Evolutionary conservation across 805 yeast species (phyloP), one percentile per base, ranked within the genome.

Genomic region (Wickerhamomyces pijperi): DNA sequence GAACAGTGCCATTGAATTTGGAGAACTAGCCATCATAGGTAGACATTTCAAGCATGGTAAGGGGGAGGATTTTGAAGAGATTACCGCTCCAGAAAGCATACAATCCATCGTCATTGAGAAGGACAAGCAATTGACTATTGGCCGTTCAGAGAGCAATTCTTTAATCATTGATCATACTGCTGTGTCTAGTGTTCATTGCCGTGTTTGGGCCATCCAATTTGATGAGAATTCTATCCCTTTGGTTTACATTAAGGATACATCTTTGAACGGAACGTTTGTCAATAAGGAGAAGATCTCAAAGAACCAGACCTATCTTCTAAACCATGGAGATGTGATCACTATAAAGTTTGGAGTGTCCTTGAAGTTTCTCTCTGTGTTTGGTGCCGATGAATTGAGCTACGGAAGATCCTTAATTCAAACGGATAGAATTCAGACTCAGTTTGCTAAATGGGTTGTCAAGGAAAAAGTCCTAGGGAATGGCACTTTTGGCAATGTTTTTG

Each of bases 401-500:
- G 46, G 46, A 5, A 36, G 37, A 4, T 34, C 42, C 16, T 31
- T 52, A 17, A 39, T 58, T 12, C 41, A 48, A 12, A 44, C 47
- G 12, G 44, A 55, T 39, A 45, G 45, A 3, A 48, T 59, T 13
- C 41, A 43, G 25, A 40, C 40, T 17, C 41, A 44, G 8, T 50
- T 63, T 12, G 48, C 51, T 2, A 44, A 53, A 12, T 76, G 82
- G 82, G 40, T 38, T 3, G 56, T 74, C 4, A 47, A 63, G 2
- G 50, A 67, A 3, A 59, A 59, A 21, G 46, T 68, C 4, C 50
- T 76, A 21, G 82, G 82, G 0, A 57, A 59, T 38, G 82, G 82
- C 2, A 69, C 80, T 0, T 76, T 74, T 61, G 82, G 83, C 1
- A 64, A 65, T 39, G 80, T 59, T 2, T 59, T 56, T 42, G 52